These are phyloP conservation scores for Moricandia arvensis DNA, from an alignment of 345 rosid species.

Conservation along the genomic window DNA sequence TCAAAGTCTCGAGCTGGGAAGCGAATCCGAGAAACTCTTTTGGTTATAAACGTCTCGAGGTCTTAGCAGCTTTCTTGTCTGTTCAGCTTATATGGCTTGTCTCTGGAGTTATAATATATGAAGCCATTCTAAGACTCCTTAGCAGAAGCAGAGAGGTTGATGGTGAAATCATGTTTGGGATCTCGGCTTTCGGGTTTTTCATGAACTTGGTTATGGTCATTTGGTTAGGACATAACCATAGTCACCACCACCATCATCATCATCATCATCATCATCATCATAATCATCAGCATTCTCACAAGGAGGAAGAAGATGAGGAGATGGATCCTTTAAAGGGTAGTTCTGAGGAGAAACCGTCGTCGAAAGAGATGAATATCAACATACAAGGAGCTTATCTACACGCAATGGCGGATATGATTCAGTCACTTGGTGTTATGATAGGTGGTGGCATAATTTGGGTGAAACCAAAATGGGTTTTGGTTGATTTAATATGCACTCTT, in stretches of 20 bases:
- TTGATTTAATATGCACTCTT: conserved; percentile 71
- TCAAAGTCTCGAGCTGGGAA: conserved; percentile 85
- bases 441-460: conserved; percentile 71
- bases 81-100: conserved; percentile 82
- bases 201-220: conserved; percentile 62
- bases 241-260: conserved; percentile 28
- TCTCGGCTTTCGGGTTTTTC: conserved; percentile 72
- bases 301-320: conserved; percentile 38
- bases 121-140: conserved; percentile 63
- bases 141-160: conserved; percentile 47
- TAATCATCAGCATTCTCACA: conserved; percentile 25
- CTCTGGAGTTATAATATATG: conserved; percentile 58
- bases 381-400: conserved; percentile 87
- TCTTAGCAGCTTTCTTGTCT: conserved; percentile 76
- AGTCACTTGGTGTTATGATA: conserved; percentile 75
- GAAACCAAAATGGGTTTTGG: conserved; percentile 58
- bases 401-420: conserved; percentile 70
- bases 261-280: conserved; percentile 30
- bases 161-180: conserved; percentile 69
- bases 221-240: conserved; percentile 66
- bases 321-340: conserved; percentile 35
- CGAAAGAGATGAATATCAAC: conserved; percentile 52
- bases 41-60: conserved; percentile 71
- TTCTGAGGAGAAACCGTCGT: conserved; percentile 29
- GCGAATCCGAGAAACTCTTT: conserved; percentile 63